phyloP scores from a whole-genome alignment of 805 yeast species.

The Spathaspora gorwiae region DNA sequence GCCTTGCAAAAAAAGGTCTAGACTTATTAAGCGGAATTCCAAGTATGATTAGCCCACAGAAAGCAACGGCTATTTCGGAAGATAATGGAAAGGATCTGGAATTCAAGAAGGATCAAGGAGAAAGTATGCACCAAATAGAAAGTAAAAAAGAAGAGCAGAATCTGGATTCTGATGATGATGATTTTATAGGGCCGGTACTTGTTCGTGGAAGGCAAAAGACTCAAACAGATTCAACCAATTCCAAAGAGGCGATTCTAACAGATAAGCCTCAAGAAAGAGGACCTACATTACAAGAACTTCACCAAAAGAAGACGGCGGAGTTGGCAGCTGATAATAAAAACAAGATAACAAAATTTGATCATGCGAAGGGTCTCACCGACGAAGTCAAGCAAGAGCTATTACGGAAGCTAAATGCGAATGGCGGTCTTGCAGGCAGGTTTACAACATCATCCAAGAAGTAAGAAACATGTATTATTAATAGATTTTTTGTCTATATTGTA shows the following conservation, averaged over 20 bases:
- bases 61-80: too few species aligned
- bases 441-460: slow-evolving; percentile 1
- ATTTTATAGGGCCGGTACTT: slow-evolving; percentile 3
- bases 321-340: neutral
- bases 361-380: slow-evolving; percentile 4
- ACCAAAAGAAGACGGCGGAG: neutral
- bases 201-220: neutral
- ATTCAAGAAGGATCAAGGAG: too few species aligned
- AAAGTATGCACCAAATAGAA: too few species aligned
- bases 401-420: slow-evolving; percentile 5
- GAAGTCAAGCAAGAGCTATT: slow-evolving; percentile 10
- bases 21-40: too few species aligned
- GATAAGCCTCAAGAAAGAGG: neutral
- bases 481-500: slow-evolving; percentile 1
- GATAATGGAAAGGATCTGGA: too few species aligned
- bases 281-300: slow-evolving; percentile 2
- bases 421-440: slow-evolving; percentile 7
- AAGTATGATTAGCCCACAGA: too few species aligned
- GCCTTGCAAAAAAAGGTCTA: too few species aligned
- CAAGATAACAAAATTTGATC: slow-evolving; percentile 7
- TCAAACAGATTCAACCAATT: too few species aligned
- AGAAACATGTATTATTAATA: neutral
- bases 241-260: neutral
- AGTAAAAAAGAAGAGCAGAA: too few species aligned
- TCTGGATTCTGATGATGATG: slow-evolving; percentile 3